Percentiles rank a stretch among this genome's conserved stretches.
phyloP scores from a whole-genome alignment of 75 land plant species.

The Selaginella tamariscina region DNA sequence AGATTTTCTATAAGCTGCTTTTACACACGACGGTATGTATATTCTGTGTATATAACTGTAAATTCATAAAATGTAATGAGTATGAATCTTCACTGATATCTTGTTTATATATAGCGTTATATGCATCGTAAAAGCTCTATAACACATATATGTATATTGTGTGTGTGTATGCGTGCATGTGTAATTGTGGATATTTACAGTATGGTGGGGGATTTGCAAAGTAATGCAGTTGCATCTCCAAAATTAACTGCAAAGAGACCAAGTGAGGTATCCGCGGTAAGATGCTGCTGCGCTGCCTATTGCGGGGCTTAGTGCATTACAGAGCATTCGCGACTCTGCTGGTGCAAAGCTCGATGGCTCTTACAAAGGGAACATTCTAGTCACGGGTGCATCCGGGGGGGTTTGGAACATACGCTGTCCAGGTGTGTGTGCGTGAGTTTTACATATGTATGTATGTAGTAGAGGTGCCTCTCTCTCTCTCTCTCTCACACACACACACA shows the following conservation, averaged over 20 bases:
- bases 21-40: too few species aligned
- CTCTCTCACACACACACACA: not conserved
- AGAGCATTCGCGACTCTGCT: slow-evolving; percentile 29
- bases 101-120: too few species aligned
- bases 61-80: too few species aligned
- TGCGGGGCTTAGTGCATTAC: slow-evolving; percentile 50
- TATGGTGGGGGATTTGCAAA: slow-evolving; percentile 55
- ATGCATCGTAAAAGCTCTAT: too few species aligned
- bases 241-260: slow-evolving; percentile 37
- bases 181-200: slow-evolving; percentile 22
- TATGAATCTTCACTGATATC: too few species aligned
- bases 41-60: too few species aligned
- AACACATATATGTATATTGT: too few species aligned
- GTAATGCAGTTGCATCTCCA: slow-evolving; percentile 41
- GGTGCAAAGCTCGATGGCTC: slow-evolving; percentile 48
- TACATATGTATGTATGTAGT: not conserved
- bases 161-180: too few species aligned
- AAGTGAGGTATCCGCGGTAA: slow-evolving; percentile 40
- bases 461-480: not conserved
- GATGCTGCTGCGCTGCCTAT: slow-evolving; percentile 35
- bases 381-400: slow-evolving; percentile 78
- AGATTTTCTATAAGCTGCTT: too few species aligned
- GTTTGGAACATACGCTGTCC: slow-evolving; percentile 59
- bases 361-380: slow-evolving; percentile 34
- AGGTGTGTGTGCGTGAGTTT: slow-evolving; percentile 19